Conservation (phyloP, 1,284 basidiomycete species). For the Tilletia indica region DNA sequence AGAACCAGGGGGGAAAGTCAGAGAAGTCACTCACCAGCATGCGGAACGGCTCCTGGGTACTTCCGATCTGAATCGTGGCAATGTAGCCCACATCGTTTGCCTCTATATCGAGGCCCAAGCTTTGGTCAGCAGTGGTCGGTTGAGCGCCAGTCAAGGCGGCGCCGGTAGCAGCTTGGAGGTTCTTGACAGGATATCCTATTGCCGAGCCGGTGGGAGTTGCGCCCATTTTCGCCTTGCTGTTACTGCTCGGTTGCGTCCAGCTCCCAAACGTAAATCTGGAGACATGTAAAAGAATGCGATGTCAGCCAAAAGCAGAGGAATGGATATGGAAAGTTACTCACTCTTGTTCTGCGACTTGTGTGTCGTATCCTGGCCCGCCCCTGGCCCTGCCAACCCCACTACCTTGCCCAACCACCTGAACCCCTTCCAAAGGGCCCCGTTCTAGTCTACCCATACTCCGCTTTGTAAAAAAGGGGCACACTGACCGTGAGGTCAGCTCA, state of each 20-base stretch:
- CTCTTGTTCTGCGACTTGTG: too few species aligned
- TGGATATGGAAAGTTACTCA: too few species aligned
- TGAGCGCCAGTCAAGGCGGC: slow-evolving; percentile 63
- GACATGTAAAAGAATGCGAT: too few species aligned
- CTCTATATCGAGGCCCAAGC: too few species aligned
- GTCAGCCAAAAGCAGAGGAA: too few species aligned
- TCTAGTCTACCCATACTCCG: too few species aligned
- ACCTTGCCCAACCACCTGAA: too few species aligned
- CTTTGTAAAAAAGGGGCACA: too few species aligned
- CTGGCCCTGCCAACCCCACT: too few species aligned
- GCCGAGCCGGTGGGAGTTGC: neutral
- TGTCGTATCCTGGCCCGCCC: too few species aligned
- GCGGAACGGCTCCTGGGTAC: slow-evolving; percentile 69
- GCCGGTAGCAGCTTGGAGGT: slow-evolving; percentile 57
- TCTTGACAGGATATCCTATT: slow-evolving; percentile 1
- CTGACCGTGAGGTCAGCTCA: too few species aligned
- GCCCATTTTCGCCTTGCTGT: neutral
- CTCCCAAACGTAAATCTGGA: neutral
- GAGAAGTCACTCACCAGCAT: slow-evolving; percentile 60
- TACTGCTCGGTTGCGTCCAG: neutral
- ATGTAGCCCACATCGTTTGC: slow-evolving; percentile 66
- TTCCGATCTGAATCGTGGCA: slow-evolving; percentile 73
- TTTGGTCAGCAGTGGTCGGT: slow-evolving; percentile 62
- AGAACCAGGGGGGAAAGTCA: neutral
- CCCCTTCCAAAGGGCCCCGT: too few species aligned